A percentile compares a stretch with the other conserved stretches of the same genome.
Evolutionary conservation across 1,284 basidiomycete genomes (phyloP).

Genomic region (Sporisorium iseilematis-ciliati): DNA sequence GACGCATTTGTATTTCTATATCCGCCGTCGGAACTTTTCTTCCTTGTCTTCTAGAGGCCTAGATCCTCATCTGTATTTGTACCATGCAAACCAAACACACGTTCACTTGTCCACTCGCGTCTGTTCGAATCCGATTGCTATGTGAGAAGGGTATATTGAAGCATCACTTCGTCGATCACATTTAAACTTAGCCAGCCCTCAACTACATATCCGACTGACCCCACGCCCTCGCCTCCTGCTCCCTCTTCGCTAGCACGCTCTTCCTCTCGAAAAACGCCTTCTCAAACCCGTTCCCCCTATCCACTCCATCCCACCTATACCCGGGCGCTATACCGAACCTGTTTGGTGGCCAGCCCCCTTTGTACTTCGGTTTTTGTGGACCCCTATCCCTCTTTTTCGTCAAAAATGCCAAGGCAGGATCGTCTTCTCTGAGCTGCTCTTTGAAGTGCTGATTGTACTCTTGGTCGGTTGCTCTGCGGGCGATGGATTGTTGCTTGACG

Average conservation of each 20-base stretch:
- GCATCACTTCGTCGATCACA: not conserved
- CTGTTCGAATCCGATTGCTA: not conserved
- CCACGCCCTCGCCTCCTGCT: constrained; percentile 47
- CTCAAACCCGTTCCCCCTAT: constrained; percentile 91
- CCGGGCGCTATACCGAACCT: constrained; percentile 94
- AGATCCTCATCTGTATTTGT: constrained; percentile 35
- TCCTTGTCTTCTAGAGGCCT: constrained; percentile 2
- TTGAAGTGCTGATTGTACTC: constrained; percentile 86
- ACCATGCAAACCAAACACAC: constrained; percentile 5
- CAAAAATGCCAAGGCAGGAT: constrained; percentile 92
- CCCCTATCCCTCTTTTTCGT: constrained; percentile 78
- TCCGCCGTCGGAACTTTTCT: not conserved
- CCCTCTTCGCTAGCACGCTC: constrained; percentile 22
- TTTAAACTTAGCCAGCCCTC: too few species aligned
- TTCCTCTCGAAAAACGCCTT: constrained; percentile 75
- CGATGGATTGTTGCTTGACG: constrained; percentile 10
- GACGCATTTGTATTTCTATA: constrained; percentile 22
- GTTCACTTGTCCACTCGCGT: not conserved
- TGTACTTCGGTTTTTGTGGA: constrained; percentile 84
- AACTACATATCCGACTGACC: constrained; percentile 53
- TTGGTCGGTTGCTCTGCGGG: constrained; percentile 78
- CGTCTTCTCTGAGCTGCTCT: constrained; percentile 87
- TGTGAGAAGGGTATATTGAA: constrained; percentile 7
- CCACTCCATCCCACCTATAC: constrained; percentile 85
- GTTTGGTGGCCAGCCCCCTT: constrained; percentile 88